Evolutionary conservation across 768 basidiomycete genomes (phyloP), one percentile per base, ranked within the genome.

Genomic region (Tylopilus vinaceipallidus): DNA sequence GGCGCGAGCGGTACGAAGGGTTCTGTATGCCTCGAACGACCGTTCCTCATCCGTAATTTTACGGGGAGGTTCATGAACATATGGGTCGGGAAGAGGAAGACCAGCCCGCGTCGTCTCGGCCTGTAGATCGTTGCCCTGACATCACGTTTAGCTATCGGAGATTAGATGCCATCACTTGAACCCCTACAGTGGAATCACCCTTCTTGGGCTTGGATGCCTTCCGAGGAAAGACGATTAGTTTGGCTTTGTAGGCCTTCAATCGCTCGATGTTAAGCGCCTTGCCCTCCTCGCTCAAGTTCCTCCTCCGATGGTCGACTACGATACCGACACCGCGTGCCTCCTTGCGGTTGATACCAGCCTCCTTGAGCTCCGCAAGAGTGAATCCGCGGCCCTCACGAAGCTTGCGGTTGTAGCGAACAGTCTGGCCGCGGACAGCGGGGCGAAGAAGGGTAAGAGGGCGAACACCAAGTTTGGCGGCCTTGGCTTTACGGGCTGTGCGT

Each of bases 391-490:
- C 95, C 70, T 94, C 90, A 58, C 97, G 91, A 64, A 98, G 71
- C 75, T 97, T 97, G 73, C 88, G 84, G 82, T 98, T 99, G 86
- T 98, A 99, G 61, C 93, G 92, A 61, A 95, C 81, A 55, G 95
- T 98, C 64, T 93, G 95, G 52, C 79, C 91, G 71, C 93, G 94
- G 61, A 99, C 97, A 54, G 95, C 95, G 41, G 95, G 95, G 65
- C 95, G 93, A 64, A 98, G 91, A 71, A 87, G 88, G 54, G 83
- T 77, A 56, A 92, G 83, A 38, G 91, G 97, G 66, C 92, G 91
- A 57, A 93, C 91, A 61, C 97, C 97, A 49, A 97, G 87, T 53
- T 83, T 71, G 39, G 92, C 82, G 49, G 93, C 92, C 78, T 97
- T 98, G 61, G 77, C 76, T 73, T 92, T 87, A 74, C 97, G 91